Evolutionary conservation across 2,329 filamentous ascomycete genomes (phyloP).

Genomic region (Alternaria viburni): DNA sequence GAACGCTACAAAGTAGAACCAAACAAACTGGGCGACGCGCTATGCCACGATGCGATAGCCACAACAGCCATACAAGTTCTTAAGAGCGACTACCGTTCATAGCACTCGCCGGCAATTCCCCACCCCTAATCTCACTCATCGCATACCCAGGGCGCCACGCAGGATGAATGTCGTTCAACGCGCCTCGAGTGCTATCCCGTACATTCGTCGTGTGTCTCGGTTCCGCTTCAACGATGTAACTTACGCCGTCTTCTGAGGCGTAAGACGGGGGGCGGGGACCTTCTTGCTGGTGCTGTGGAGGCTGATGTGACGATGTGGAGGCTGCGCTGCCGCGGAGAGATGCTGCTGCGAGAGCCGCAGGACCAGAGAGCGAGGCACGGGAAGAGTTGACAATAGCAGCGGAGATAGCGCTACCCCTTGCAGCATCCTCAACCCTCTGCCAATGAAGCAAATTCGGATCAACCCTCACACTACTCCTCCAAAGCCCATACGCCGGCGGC

Average conservation of each 20-base stretch:
- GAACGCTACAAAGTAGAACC: background rate
- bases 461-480: constrained; percentile 80
- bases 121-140: constrained; percentile 31
- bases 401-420: constrained; percentile 3
- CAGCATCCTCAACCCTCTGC: constrained; percentile 62
- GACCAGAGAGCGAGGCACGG: constrained; percentile 2
- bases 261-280: constrained; percentile 73
- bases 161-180: constrained; percentile 45
- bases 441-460: constrained; percentile 83
- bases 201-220: constrained; percentile 40
- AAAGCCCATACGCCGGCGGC: constrained; percentile 85
- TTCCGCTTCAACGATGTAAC: constrained; percentile 72
- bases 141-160: constrained; percentile 46
- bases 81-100: background rate
- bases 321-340: background rate
- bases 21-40: background rate
- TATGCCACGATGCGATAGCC: background rate
- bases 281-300: background rate
- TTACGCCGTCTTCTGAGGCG: constrained; percentile 74
- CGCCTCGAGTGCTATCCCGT: constrained; percentile 16
- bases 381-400: constrained; percentile 3
- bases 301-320: background rate
- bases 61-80: background rate
- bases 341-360: background rate
- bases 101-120: constrained; percentile 13